Evolutionary conservation across 2,329 filamentous ascomycete species (phyloP), one percentile per base, ranked within the genome.

Genomic region (Alternaria ventricosa): DNA sequence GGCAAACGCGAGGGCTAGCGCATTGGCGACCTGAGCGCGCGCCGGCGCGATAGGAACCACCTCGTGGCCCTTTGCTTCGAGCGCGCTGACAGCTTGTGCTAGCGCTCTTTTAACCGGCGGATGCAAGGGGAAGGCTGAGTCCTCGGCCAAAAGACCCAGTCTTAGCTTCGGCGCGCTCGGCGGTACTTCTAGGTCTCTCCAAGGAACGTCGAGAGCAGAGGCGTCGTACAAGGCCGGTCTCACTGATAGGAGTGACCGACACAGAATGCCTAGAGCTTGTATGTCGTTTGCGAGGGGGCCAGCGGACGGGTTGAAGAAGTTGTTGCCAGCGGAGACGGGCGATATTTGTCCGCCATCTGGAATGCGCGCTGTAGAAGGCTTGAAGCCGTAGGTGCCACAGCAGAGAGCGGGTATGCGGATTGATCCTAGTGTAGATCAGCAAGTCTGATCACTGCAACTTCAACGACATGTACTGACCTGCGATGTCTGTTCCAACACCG

Each of bases 401-500:
- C 94, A 94, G 71, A 81, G 75, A 0, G 84, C 78, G 0, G 85
- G 85, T 11, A 86, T 81, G 7, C 85, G 79, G 55, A 85, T 83
- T 3, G 77, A 81, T 3, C 72, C 71, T 45, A 30, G 23, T 23
- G 9, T 11, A 12, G 25, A 13, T 28, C 15, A 50, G 22, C 47
- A 3, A 49, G 51, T 45, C 6, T 22, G 7, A 23, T 50, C 18
- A n/a, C 25, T 18, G 11, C 13, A 49, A 18, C 7, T n/a, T 12
- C 22, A 9, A 7, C 45, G 28, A 22, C 12, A 4, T 49, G 25
- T 5, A 60, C 57, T 25, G 15, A 49, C 57, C 57, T 25, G 60
- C 82, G 53, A 90, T 89, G 64, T 90, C 88, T 0, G 87, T 87
- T 1, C 88, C 88, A 0, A 90, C 81, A 11, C 89, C 89, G 1